Evolutionary conservation across 441 rosid genomes (phyloP).

Genomic region (Gossypium trilobum): DNA sequence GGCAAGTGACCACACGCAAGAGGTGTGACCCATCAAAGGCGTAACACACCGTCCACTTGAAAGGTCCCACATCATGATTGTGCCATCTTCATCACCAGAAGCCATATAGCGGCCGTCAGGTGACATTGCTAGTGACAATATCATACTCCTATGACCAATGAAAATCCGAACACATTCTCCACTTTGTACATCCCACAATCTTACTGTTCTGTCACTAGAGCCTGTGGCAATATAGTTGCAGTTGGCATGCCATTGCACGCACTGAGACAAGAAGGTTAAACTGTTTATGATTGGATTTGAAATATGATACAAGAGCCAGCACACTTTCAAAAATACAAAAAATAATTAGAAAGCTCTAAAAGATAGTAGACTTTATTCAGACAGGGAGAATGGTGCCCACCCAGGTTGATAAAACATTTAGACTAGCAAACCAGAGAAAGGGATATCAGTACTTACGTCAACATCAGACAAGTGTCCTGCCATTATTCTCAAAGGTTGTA

Average conservation of each 20-base stretch:
- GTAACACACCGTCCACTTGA: slow-evolving; percentile 82
- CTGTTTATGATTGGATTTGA: background rate
- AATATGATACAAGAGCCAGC: background rate
- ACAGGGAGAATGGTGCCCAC: background rate
- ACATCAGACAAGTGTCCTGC: slow-evolving; percentile 98
- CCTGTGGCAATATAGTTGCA: slow-evolving; percentile 96
- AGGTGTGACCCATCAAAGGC: slow-evolving; percentile 87
- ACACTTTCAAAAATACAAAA: background rate
- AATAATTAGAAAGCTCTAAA: background rate
- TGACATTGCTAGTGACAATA: slow-evolving; percentile 82
- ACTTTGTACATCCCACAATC: slow-evolving; percentile 89
- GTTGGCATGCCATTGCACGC: slow-evolving; percentile 95
- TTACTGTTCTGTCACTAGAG: slow-evolving; percentile 83
- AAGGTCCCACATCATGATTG: slow-evolving; percentile 98
- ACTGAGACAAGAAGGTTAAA: slow-evolving; percentile 42
- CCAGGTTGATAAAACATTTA: background rate
- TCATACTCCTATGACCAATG: slow-evolving; percentile 92
- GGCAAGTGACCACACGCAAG: slow-evolving; percentile 85
- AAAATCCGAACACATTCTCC: slow-evolving; percentile 88
- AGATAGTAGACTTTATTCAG: background rate
- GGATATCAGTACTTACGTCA: slow-evolving; percentile 57
- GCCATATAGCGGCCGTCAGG: slow-evolving; percentile 95
- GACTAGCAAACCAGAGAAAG: background rate
- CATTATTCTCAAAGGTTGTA: slow-evolving; percentile 86
- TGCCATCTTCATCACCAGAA: slow-evolving; percentile 95